Evolutionary conservation across 257 asterid genomes (phyloP), one percentile per base, ranked within the genome.

Genomic region (Petunia secreta): DNA sequence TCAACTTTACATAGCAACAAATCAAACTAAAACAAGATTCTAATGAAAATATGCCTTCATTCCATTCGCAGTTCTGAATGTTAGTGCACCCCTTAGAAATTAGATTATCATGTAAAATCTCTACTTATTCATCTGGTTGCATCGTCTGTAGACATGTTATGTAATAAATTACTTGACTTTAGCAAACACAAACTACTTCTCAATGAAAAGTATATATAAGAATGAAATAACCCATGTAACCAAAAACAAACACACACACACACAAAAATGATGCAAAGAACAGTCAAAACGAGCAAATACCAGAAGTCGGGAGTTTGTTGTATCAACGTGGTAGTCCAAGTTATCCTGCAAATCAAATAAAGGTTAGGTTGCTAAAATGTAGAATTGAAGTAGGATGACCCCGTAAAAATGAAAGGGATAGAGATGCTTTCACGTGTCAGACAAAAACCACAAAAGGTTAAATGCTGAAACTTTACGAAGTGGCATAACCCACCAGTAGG

Each of bases 261-360:
- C 1, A 9, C 39, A 50, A 36, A 52, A 11, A 57, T 59, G 1
- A 41, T 43, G 3, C 59, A 36, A 77, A 59, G 59, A 5, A 41
- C 55, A 34, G 9, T 60, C 41, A 57, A 58, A 77, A 40, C 59
- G 50, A 36, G 66, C 67, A 63, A 25, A 25, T 63, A 81, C 84
- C 81, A 15, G 75, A 64, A 81, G 84, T 37, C 81, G 66, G 62
- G 77, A 62, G 84, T 64, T 64, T 50, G 84, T 81, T 44, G 81
- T 37, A 34, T 75, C 81, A 4, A 81, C 84, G 10, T 64, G 81
- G 68, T 81, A 16, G 63, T 75, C 84, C 16, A 81, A 63, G 62
- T 75, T 25, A 81, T 75, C 84, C 84, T 81, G 77, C 80, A 75
- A 7, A 75, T 3, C 5, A 43, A 8, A 41, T 4, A 64, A 50